Percentiles rank a stretch among this genome's conserved stretches.
Conservation (phyloP, 768 basidiomycete genomes). For the Crassisporium funariophilum region DNA sequence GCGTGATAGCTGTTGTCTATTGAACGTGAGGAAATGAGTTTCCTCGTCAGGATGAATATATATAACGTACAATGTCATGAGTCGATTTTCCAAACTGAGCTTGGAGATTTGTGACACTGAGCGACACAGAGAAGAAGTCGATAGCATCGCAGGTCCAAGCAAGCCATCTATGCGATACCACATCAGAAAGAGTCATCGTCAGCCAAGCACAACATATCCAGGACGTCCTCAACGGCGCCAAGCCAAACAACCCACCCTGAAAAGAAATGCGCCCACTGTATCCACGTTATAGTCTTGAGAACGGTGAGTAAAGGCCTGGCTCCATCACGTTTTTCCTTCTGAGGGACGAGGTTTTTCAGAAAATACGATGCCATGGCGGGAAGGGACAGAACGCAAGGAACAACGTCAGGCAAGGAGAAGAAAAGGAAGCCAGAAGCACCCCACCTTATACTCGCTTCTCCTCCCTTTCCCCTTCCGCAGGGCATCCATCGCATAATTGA, state of each 20-base stretch:
- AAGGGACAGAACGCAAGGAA: not conserved
- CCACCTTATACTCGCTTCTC: too few species aligned
- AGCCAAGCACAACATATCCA: not conserved
- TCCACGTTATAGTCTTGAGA: constrained; percentile 44
- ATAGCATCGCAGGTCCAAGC: constrained; percentile 88
- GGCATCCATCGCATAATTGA: too few species aligned
- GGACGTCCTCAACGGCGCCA: too few species aligned
- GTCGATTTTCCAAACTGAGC: constrained; percentile 47
- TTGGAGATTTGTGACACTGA: constrained; percentile 50
- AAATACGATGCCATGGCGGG: not conserved
- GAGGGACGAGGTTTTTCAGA: not conserved
- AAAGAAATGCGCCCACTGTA: constrained; percentile 63
- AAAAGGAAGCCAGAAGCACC: too few species aligned
- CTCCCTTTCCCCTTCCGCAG: too few species aligned
- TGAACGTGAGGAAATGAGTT: not conserved
- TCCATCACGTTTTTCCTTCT: constrained; percentile 38
- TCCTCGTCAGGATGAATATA: not conserved
- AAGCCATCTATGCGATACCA: constrained; percentile 56
- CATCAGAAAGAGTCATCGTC: not conserved
- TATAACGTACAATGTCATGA: constrained; percentile 39
- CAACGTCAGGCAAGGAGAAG: too few species aligned
- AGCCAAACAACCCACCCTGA: constrained; percentile 68
- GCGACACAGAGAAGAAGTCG: constrained; percentile 82
- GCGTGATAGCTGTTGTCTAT: constrained; percentile 81
- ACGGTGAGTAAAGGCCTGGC: constrained; percentile 46